phyloP scores from a whole-genome alignment of 2,329 filamentous ascomycete genomes.

The Didymella pinodella region DNA sequence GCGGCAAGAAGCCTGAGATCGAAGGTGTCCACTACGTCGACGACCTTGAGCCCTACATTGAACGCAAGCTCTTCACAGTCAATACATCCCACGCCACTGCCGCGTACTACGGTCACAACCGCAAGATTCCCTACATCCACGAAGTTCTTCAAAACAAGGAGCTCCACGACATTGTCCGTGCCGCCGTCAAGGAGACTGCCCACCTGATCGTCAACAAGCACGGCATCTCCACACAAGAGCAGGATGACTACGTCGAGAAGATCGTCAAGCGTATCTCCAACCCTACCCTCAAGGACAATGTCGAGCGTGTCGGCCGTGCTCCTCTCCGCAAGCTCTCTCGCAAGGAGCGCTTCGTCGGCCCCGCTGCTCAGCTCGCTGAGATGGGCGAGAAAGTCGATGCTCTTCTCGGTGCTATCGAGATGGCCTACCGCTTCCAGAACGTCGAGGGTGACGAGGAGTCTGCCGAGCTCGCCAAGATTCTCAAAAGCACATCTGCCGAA shows the following conservation, averaged over 20 bases:
- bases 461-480: conserved; percentile 81
- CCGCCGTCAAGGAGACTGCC: conserved; percentile 84
- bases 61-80: conserved; percentile 99
- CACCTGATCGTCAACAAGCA: conserved; percentile 88
- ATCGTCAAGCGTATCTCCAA: conserved; percentile 95
- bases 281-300: conserved; percentile 88
- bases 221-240: conserved; percentile 75
- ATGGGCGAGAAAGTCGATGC: conserved; percentile 74
- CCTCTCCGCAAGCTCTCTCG: conserved; percentile 92
- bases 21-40: conserved; percentile 93
- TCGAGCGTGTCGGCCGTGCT: conserved; percentile 93
- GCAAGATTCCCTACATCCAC: conserved; percentile 85
- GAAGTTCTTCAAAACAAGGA: conserved; percentile 83
- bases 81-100: conserved; percentile 97
- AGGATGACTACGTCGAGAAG: conserved; percentile 86
- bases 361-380: conserved; percentile 88
- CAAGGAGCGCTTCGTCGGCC: conserved; percentile 95
- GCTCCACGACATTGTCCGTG: conserved; percentile 81
- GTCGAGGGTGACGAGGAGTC: conserved; percentile 92
- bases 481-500: conserved; percentile 75
- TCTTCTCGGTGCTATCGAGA: conserved; percentile 84
- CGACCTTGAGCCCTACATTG: conserved; percentile 91
- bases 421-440: conserved; percentile 94
- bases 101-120: conserved; percentile 91
- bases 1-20: conserved; percentile 74